phyloP scores from a whole-genome alignment of 2,329 filamentous ascomycete genomes.

The Scedosporium boydii region DNA sequence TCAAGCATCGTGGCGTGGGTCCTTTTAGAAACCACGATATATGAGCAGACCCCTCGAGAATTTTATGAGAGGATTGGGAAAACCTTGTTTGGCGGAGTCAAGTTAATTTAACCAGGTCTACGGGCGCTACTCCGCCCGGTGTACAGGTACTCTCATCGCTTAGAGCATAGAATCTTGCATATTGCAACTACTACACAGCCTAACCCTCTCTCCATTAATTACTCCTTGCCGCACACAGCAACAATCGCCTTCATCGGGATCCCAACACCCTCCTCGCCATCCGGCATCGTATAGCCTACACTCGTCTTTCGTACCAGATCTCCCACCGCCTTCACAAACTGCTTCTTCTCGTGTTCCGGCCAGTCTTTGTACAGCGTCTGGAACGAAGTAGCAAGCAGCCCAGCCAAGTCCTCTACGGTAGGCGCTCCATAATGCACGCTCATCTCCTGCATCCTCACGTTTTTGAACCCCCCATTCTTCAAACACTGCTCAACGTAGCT shows the following conservation, averaged over 20 bases:
- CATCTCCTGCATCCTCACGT: constrained; percentile 2
- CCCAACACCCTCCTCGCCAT: not conserved
- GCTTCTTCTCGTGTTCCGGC: constrained; percentile 7
- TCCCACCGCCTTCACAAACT: not conserved
- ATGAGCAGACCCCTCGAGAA: too few relatives aligned
- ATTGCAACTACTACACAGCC: too few relatives aligned
- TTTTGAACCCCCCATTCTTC: constrained; percentile 5
- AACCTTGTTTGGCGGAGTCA: too few relatives aligned
- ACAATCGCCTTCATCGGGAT: constrained; percentile 10
- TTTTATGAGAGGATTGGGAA: too few relatives aligned
- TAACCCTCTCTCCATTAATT: too few relatives aligned
- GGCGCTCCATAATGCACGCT: constrained; percentile 5
- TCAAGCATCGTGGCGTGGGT: too few relatives aligned
- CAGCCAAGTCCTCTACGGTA: constrained; percentile 2
- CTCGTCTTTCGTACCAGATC: not conserved
- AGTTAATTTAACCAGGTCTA: too few relatives aligned
- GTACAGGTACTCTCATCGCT: too few relatives aligned
- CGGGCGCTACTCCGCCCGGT: too few relatives aligned
- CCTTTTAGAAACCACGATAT: too few relatives aligned
- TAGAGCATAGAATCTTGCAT: too few relatives aligned
- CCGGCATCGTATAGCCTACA: not conserved
- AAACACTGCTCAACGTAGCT: constrained; percentile 3
- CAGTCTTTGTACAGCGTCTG: not conserved
- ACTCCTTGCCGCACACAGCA: constrained; percentile 6
- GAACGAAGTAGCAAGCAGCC: constrained; percentile 1